These are phyloP conservation scores for Aspergillus novoparasiticus DNA, from an alignment of 2,329 filamentous ascomycete species.

Conservation along the genomic window DNA sequence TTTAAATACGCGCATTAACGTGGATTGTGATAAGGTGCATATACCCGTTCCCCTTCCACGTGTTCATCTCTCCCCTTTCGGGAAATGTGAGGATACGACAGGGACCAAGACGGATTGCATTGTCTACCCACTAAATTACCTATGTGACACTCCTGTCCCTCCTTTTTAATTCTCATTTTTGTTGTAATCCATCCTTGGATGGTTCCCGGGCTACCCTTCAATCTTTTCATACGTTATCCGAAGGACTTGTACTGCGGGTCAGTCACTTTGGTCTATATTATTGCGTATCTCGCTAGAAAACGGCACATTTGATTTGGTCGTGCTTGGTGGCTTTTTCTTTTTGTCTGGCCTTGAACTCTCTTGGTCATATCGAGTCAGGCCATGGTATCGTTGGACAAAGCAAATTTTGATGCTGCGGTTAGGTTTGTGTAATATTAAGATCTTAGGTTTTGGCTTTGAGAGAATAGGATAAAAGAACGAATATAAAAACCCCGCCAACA, in stretches of 20 bases:
- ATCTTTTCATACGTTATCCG: background rate
- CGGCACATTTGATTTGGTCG: background rate
- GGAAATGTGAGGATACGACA: background rate
- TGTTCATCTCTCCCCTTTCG: background rate
- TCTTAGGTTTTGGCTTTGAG: background rate
- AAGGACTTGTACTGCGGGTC: constrained; percentile 18
- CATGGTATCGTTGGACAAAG: background rate
- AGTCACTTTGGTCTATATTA: constrained; percentile 10
- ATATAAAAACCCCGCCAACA: background rate
- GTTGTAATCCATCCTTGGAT: background rate
- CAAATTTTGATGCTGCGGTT: background rate
- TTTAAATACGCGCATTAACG: background rate
- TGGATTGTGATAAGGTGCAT: background rate
- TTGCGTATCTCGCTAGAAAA: background rate
- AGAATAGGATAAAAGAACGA: background rate
- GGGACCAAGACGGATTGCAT: background rate
- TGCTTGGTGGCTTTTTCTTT: background rate
- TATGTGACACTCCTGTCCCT: constrained; percentile 3
- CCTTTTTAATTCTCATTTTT: background rate
- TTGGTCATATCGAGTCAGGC: background rate
- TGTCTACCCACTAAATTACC: background rate
- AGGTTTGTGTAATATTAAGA: background rate
- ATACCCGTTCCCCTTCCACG: too few species aligned
- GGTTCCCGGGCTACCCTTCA: background rate
- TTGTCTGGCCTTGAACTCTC: background rate